phyloP scores from a whole-genome alignment of 768 basidiomycete genomes.

The Leccinum uliginosum region DNA sequence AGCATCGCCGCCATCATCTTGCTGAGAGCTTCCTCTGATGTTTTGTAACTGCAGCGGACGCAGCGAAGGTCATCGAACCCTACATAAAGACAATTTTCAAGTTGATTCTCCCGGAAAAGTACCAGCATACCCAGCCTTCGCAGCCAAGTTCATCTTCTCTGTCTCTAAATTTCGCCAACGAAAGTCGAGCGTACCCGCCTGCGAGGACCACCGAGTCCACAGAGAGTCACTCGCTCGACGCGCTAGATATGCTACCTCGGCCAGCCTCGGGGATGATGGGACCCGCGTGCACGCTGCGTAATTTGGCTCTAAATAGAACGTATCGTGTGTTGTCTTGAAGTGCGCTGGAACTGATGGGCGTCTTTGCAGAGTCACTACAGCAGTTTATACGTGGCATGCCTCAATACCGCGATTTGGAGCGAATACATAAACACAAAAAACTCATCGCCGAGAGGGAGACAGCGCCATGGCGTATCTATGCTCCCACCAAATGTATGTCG shows the following conservation, averaged over 20 bases:
- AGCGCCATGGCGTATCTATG: background rate
- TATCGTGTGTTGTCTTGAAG: background rate
- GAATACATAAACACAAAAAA: background rate
- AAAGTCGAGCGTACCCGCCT: background rate
- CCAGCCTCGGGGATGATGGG: conserved; percentile 20
- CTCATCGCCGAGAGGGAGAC: background rate
- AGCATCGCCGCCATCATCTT: background rate
- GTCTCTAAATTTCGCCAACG: background rate
- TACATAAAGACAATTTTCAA: background rate
- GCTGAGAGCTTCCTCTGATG: background rate
- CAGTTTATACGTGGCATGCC: background rate
- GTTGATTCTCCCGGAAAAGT: background rate
- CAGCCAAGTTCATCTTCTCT: no score
- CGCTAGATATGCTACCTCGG: background rate
- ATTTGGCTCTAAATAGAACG: background rate
- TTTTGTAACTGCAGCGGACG: background rate
- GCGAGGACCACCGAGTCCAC: background rate
- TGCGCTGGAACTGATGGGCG: background rate
- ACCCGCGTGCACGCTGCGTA: background rate
- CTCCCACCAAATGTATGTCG: background rate
- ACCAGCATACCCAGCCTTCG: background rate
- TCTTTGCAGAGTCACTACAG: background rate
- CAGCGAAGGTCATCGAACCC: background rate
- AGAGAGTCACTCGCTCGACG: background rate
- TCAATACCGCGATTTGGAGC: background rate